Evolutionary conservation across 306 rosid species (phyloP).

Genomic region (Vigna angularis): DNA sequence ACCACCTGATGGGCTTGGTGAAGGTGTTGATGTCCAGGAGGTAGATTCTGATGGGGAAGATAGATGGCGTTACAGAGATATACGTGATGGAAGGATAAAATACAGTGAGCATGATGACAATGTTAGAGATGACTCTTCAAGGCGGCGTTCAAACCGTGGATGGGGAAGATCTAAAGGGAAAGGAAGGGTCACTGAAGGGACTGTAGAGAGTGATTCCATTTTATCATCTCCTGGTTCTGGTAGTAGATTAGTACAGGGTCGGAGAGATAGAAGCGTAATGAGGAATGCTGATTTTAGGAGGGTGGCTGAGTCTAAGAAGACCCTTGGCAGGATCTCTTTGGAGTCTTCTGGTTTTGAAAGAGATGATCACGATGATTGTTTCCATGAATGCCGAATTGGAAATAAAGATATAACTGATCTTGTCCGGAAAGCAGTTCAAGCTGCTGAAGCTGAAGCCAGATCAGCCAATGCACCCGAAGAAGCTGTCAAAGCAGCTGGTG

Average conservation of each 20-base stretch:
- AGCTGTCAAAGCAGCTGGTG: slow-evolving; percentile 95
- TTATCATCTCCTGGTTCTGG: slow-evolving; percentile 83
- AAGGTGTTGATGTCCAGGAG: slow-evolving; percentile 52
- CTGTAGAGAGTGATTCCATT: slow-evolving; percentile 68
- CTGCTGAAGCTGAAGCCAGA: slow-evolving; percentile 96
- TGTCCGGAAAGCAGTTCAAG: slow-evolving; percentile 83
- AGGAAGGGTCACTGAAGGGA: slow-evolving; percentile 79
- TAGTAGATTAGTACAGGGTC: slow-evolving; percentile 67
- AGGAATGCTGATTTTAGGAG: slow-evolving; percentile 67
- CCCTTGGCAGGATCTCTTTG: slow-evolving; percentile 47
- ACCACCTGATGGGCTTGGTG: slow-evolving; percentile 62
- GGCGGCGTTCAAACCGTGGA: slow-evolving; percentile 82
- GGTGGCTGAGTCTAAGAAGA: slow-evolving; percentile 65
- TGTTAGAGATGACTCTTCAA: slow-evolving; percentile 76
- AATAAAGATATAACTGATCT: slow-evolving; percentile 73
- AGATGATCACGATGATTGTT: slow-evolving; percentile 85
- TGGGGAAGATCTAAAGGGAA: slow-evolving; percentile 75
- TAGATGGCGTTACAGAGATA: slow-evolving; percentile 71
- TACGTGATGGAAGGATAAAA: slow-evolving; percentile 72
- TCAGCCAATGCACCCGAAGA: slow-evolving; percentile 94
- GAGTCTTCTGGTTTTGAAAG: slow-evolving; percentile 67
- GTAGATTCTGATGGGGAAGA: slow-evolving; percentile 69
- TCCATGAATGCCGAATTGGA: slow-evolving; percentile 82
- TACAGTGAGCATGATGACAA: slow-evolving; percentile 77
- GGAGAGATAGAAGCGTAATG: slow-evolving; percentile 67